A percentile compares a stretch with the other conserved stretches of the same genome.
phyloP scores from a whole-genome alignment of 2,329 filamentous ascomycete genomes.

The Penicillium sp. region DNA sequence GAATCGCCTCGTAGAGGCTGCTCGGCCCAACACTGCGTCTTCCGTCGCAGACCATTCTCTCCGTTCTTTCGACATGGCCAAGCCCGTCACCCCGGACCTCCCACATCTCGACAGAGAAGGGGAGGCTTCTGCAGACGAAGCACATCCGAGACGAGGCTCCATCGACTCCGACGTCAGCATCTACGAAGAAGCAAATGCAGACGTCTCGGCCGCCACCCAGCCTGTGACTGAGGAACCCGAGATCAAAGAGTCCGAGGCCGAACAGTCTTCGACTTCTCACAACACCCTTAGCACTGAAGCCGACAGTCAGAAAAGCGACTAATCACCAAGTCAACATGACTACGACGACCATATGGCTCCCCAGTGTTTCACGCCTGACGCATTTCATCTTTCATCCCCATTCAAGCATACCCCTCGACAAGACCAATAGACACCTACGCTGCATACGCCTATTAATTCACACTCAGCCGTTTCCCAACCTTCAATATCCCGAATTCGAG shows the following conservation, averaged over 20 bases:
- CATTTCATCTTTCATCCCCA: conserved; percentile 6
- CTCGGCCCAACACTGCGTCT: neutral
- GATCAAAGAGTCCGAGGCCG: neutral
- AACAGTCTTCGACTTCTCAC: neutral
- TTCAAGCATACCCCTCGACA: conserved; percentile 4
- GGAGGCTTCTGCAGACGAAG: conserved; percentile 6
- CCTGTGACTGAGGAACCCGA: neutral
- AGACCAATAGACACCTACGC: conserved; percentile 5
- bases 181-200: conserved; percentile 21
- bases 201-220: conserved; percentile 1
- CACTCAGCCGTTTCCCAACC: neutral
- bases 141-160: conserved; percentile 12
- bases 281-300: neutral
- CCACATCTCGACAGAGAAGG: conserved; percentile 5
- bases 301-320: conserved; percentile 2
- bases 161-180: conserved; percentile 19
- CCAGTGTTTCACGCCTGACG: conserved; percentile 6
- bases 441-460: conserved; percentile 6
- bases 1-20: neutral
- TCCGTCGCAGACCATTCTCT: conserved; percentile 2
- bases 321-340: neutral
- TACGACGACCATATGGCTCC: neutral
- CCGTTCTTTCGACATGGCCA: conserved; percentile 3
- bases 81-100: conserved; percentile 10
- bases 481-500: conserved; percentile 12